A percentile compares a stretch with the other conserved stretches of the same genome.
phyloP scores from a whole-genome alignment of 108 stramenopile species.

The Nitzschia palea region DNA sequence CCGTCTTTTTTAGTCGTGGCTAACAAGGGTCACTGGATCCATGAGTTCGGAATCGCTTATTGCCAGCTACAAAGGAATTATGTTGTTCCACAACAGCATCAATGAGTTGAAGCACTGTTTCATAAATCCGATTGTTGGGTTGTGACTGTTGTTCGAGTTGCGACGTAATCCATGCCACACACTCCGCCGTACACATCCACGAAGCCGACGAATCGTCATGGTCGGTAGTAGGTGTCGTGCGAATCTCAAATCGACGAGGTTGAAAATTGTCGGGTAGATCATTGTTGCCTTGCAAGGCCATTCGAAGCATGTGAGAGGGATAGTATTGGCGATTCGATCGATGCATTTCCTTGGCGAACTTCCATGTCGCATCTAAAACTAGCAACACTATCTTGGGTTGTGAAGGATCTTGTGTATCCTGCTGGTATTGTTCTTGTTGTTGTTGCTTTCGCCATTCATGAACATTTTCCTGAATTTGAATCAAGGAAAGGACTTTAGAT shows the following conservation, averaged over 20 bases:
- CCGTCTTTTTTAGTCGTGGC: too few species aligned
- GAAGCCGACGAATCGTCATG: background rate
- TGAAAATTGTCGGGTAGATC: conserved; percentile 2
- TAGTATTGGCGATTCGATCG: conserved; percentile 43
- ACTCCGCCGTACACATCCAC: conserved; percentile 72
- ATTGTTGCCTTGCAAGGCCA: conserved; percentile 1
- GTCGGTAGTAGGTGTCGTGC: background rate
- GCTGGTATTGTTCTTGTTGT: conserved; percentile 18
- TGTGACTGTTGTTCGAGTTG: conserved; percentile 33
- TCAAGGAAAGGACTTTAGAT: background rate
- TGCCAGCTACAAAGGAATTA: conserved; percentile 36
- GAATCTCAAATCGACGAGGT: conserved; percentile 13
- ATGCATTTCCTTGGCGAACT: conserved; percentile 80
- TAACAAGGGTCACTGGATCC: too few species aligned
- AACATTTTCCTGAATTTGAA: background rate
- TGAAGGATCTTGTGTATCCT: background rate
- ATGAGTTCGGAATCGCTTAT: too few species aligned
- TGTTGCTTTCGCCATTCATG: conserved; percentile 20
- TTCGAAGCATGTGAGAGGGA: conserved; percentile 51
- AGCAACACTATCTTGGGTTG: conserved; percentile 45
- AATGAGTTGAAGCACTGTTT: conserved; percentile 57
- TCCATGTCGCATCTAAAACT: conserved; percentile 82
- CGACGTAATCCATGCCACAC: conserved; percentile 62
- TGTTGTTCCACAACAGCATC: conserved; percentile 72
- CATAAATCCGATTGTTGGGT: conserved; percentile 30